Conservation (phyloP, 1,284 basidiomycete genomes). For the Ustilago curta region DNA sequence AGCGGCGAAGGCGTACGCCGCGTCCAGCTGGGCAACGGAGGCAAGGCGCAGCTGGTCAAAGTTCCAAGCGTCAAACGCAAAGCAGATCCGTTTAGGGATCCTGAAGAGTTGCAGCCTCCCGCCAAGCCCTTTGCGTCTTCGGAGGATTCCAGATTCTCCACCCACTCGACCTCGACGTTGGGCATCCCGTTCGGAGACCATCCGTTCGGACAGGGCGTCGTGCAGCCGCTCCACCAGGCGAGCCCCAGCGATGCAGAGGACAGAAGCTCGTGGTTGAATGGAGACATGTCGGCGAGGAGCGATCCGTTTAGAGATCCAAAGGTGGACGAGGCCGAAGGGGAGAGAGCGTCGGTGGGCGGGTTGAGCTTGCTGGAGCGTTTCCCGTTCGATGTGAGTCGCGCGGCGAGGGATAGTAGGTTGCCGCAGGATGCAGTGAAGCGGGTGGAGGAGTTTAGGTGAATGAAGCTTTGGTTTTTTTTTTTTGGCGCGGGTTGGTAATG, state of each 20-base stretch:
- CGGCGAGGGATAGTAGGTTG: neutral
- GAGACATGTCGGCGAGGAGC: neutral
- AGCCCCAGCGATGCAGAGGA: constrained; percentile 24
- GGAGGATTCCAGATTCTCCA: neutral
- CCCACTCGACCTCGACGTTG: constrained; percentile 29
- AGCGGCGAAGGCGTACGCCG: constrained; percentile 31
- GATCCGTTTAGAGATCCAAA: constrained; percentile 22
- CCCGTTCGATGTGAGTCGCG: constrained; percentile 13
- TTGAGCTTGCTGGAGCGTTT: constrained; percentile 35
- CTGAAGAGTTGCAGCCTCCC: constrained; percentile 10
- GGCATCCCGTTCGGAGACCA: constrained; percentile 49
- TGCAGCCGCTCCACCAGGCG: constrained; percentile 1
- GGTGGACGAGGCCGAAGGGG: neutral
- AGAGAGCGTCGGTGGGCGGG: constrained; percentile 22
- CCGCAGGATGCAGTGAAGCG: constrained; percentile 19
- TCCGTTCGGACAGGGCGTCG: constrained; percentile 21
- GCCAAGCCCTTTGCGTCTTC: constrained; percentile 3
- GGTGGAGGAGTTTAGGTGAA: constrained; percentile 21
- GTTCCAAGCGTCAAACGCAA: constrained; percentile 31
- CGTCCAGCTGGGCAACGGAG: constrained; percentile 44
- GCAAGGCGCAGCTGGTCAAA: constrained; percentile 47
- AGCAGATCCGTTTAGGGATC: constrained; percentile 32
- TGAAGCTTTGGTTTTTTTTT: neutral
- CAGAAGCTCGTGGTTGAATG: constrained; percentile 15
- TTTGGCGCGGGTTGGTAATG: too few relatives aligned